Evolutionary conservation across 371 early-diverging fungal species (phyloP).

Genomic region (Synchytrium microbalum): DNA sequence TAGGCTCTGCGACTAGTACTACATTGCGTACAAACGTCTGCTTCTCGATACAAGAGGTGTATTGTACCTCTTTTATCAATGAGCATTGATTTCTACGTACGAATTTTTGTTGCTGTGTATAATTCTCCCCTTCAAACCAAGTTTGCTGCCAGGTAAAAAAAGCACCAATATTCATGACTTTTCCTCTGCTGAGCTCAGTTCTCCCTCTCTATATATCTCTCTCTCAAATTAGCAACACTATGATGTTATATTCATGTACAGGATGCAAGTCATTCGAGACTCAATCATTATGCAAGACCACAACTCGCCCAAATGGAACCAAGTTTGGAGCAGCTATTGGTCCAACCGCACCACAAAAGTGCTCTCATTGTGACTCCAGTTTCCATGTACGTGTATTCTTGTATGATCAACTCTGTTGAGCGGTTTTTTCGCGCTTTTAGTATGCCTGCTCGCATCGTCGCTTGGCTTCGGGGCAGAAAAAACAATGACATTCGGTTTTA

Average conservation of each 20-base stretch:
- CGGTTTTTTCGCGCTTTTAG: no score
- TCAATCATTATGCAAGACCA: constrained; percentile 53
- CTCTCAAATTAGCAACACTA: constrained; percentile 72
- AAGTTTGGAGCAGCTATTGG: background rate
- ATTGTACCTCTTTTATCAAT: constrained; percentile 91
- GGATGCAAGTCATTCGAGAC: constrained; percentile 68
- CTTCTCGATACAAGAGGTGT: constrained; percentile 76
- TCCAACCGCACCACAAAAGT: constrained; percentile 53
- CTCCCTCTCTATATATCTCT: constrained; percentile 1
- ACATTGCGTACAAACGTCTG: constrained; percentile 75
- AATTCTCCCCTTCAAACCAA: constrained; percentile 71
- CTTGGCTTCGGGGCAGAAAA: background rate
- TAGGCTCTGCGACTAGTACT: constrained; percentile 87
- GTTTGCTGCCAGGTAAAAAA: constrained; percentile 55
- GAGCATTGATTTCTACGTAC: constrained; percentile 98
- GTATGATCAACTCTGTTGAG: constrained; percentile 1
- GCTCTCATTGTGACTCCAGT: constrained; percentile 63
- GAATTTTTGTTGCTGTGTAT: constrained; percentile 95
- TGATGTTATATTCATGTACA: constrained; percentile 73
- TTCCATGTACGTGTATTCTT: constrained; percentile 43
- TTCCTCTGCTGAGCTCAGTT: background rate
- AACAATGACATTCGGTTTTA: background rate
- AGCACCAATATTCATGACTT: background rate
- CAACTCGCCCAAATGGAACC: background rate
- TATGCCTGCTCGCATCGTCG: background rate